phyloP scores from a whole-genome alignment of 345 rosid species.

The Euphorbia peplus region DNA sequence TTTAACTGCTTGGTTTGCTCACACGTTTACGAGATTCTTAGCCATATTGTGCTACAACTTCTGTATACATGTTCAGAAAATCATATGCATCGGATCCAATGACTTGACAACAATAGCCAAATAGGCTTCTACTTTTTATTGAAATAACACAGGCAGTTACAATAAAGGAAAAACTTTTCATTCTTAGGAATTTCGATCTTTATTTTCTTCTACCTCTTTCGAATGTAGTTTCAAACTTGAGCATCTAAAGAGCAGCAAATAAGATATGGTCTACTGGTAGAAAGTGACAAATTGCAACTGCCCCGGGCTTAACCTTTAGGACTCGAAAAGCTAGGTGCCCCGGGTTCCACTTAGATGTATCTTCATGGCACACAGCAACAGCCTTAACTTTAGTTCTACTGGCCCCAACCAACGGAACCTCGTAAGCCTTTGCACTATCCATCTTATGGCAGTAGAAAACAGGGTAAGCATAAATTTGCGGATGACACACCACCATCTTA shows the following conservation, averaged over 20 bases:
- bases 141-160: not conserved
- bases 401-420: constrained; percentile 8
- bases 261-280: constrained; percentile 2
- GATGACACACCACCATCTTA: constrained; percentile 11
- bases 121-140: not conserved
- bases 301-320: constrained; percentile 16
- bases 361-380: constrained; percentile 13
- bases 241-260: constrained; percentile 2
- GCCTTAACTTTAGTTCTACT: not conserved
- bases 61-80: not conserved
- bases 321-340: constrained; percentile 13
- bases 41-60: not conserved
- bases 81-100: not conserved
- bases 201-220: not conserved
- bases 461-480: constrained; percentile 10
- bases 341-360: constrained; percentile 24
- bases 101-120: not conserved
- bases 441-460: constrained; percentile 13
- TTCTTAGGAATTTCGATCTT: too few relatives aligned
- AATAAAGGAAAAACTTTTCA: not conserved
- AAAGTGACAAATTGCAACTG: constrained; percentile 9
- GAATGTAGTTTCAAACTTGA: not conserved
- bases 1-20: too few relatives aligned
- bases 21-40: not conserved
- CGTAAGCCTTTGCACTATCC: constrained; percentile 4